Percentiles rank a stretch among this genome's conserved stretches.
These are phyloP conservation scores for Rostrohypoxylon terebratum DNA, from an alignment of 495 filamentous ascomycete species.

Conservation along the genomic window DNA sequence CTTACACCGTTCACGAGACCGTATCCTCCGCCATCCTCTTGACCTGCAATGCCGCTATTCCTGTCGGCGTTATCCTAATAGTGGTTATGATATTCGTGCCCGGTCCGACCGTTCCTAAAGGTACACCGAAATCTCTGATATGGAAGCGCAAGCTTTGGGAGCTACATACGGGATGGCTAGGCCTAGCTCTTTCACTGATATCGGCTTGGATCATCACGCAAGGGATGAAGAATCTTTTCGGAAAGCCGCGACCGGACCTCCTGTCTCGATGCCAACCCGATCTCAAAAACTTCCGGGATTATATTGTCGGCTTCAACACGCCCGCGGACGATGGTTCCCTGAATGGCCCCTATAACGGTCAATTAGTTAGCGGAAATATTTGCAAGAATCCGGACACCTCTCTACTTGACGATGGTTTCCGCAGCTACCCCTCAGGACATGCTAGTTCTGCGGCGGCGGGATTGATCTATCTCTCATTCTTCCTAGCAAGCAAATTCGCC, in stretches of 20 bases:
- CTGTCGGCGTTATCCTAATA: constrained; percentile 73
- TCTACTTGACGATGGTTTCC: constrained; percentile 86
- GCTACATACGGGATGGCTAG: constrained; percentile 82
- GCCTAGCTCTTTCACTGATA: constrained; percentile 73
- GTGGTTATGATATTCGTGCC: constrained; percentile 77
- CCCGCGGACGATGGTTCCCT: constrained; percentile 53
- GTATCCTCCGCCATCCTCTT: constrained; percentile 70
- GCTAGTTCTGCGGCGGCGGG: constrained; percentile 73
- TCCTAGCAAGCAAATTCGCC: constrained; percentile 71
- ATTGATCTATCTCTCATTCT: constrained; percentile 81
- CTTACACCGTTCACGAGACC: constrained; percentile 78
- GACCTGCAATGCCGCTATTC: constrained; percentile 67
- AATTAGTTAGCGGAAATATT: constrained; percentile 72
- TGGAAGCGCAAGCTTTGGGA: constrained; percentile 86
- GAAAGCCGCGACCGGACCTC: constrained; percentile 86
- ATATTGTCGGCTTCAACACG: constrained; percentile 56
- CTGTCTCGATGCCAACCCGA: constrained; percentile 76
- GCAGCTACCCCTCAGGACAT: constrained; percentile 83
- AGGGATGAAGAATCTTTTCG: constrained; percentile 85
- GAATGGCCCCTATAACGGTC: constrained; percentile 56
- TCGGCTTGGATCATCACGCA: constrained; percentile 81
- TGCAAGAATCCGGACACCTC: constrained; percentile 73
- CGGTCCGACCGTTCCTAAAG: constrained; percentile 72
- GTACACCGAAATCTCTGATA: constrained; percentile 70
- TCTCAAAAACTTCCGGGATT: constrained; percentile 54